Base-by-base conservation (phyloP, 179 eudicot genomes). In the Beta corolliflora region DNA sequence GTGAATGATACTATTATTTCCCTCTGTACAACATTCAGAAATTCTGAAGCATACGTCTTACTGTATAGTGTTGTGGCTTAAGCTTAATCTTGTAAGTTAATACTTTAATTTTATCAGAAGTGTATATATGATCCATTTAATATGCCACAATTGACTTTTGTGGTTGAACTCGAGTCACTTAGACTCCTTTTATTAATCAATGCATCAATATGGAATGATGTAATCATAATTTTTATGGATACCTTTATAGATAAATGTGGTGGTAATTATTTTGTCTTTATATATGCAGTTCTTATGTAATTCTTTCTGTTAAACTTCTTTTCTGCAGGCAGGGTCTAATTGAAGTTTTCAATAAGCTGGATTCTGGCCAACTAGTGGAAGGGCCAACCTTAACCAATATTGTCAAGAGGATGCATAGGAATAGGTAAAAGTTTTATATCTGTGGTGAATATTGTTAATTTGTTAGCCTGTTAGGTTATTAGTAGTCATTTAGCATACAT, bases 291-390 rank as follows among this genome's bases (percentile, higher is more conserved):
- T 5, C 68, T 46, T 0, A 58, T 66, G 29, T 72, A 23, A 55
- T 74, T 52, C 15, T 61, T 19, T 23, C 9, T 66, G 23, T 41
- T 19, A 31, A n/a, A 36, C 77, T 46, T 73, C 52, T 61, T 69
- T 75, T 80, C 36, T 84, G 71, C 84, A 94, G 98, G 90, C 89
- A 85, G 85, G 92, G 96, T 79, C 94, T 94, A 71, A 91, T 91
- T 76, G 89, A 86, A 81, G 80, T 91, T 63, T 93, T 94, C 87
- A 92, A 94, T 74, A 91, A 85, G 88, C 79, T 94, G 84, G 92
- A 93, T 50, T 81, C 81, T 19, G 92, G 93, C 52, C 81, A 76
- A 82, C 76, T 94, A 60, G 77, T 80, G 73, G 90, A 91, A 67
- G 87, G 86, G 58, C 64, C 89, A 66, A 81, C 91, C 52, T 69